A percentile compares a stretch with the other conserved stretches of the same genome.
phyloP scores from a whole-genome alignment of 306 rosid genomes.

The Canavalia gladiata region DNA sequence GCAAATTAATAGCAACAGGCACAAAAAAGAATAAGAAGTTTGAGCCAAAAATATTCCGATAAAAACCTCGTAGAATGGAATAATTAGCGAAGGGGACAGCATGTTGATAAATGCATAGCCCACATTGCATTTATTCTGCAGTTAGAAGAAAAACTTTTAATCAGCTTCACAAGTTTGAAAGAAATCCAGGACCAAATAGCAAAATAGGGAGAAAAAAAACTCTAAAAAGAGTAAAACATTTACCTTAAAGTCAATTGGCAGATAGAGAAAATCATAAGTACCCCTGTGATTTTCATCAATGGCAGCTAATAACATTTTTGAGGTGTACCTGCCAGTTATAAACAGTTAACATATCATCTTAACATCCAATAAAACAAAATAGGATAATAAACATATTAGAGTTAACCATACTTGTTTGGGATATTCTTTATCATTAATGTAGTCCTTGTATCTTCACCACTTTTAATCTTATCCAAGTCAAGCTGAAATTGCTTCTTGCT shows the following conservation, averaged over 20 bases:
- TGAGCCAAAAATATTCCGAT: neutral
- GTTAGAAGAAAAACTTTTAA: slow-evolving; percentile 7
- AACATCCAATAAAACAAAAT: slow-evolving; percentile 25
- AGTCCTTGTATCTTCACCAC: slow-evolving; percentile 92
- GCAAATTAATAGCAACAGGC: slow-evolving; percentile 31
- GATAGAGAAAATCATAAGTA: slow-evolving; percentile 91
- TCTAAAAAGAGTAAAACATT: slow-evolving; percentile 33
- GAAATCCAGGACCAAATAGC: neutral
- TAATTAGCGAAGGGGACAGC: slow-evolving; percentile 87
- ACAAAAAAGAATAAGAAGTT: neutral
- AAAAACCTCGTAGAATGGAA: slow-evolving; percentile 83
- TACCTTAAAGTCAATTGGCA: slow-evolving; percentile 99
- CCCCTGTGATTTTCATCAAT: slow-evolving; percentile 93
- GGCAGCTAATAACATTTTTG: slow-evolving; percentile 96
- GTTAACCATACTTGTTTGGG: slow-evolving; percentile 85
- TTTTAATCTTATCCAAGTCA: slow-evolving; percentile 84
- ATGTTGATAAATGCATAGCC: slow-evolving; percentile 99
- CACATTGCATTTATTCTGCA: slow-evolving; percentile 98
- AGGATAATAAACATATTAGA: slow-evolving; percentile 28
- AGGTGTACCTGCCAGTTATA: slow-evolving; percentile 78
- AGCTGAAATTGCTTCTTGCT: slow-evolving; percentile 94
- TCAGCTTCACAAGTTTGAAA: slow-evolving; percentile 41
- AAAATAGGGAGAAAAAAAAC: neutral
- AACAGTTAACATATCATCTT: slow-evolving; percentile 39
- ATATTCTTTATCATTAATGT: slow-evolving; percentile 98